Percentiles rank a stretch among this genome's conserved stretches.
These are phyloP conservation scores for Leccinum fibrillosum DNA, from an alignment of 768 basidiomycete genomes.

Conservation along the genomic window DNA sequence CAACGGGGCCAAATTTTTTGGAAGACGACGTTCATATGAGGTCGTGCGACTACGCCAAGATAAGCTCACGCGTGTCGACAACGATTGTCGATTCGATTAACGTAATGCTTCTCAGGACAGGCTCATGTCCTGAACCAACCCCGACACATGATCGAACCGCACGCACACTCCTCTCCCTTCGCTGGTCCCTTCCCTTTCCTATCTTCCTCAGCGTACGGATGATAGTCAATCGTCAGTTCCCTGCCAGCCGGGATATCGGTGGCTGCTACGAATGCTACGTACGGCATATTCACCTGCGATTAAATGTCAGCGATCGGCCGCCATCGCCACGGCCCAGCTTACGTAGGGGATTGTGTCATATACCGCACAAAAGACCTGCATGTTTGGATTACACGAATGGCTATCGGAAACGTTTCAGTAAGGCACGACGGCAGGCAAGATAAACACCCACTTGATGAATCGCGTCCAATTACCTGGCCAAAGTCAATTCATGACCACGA, in stretches of 20 bases:
- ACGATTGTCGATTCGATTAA: not conserved
- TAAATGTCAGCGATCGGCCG: not conserved
- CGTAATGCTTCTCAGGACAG: not conserved
- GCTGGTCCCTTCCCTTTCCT: constrained; percentile 26
- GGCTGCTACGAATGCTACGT: constrained; percentile 56
- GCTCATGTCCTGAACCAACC: constrained; percentile 32
- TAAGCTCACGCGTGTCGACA: not conserved
- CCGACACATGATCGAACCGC: constrained; percentile 35
- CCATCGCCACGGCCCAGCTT: not conserved
- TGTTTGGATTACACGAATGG: constrained; percentile 66
- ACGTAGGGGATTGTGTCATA: constrained; percentile 62
- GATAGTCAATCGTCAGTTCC: constrained; percentile 67
- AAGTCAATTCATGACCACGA: constrained; percentile 4
- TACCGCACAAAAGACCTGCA: constrained; percentile 54
- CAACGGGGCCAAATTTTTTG: not conserved
- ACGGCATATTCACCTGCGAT: constrained; percentile 54
- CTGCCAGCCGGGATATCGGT: constrained; percentile 45
- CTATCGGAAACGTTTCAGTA: constrained; percentile 33
- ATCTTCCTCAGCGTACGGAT: constrained; percentile 39
- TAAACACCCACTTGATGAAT: constrained; percentile 58
- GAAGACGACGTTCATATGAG: not conserved
- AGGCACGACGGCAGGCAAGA: not conserved
- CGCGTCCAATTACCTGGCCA: constrained; percentile 70
- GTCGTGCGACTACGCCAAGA: not conserved
- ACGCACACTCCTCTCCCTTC: constrained; percentile 34